These are phyloP conservation scores for Linum lewisii DNA, from an alignment of 345 rosid genomes.

Conservation along the genomic window DNA sequence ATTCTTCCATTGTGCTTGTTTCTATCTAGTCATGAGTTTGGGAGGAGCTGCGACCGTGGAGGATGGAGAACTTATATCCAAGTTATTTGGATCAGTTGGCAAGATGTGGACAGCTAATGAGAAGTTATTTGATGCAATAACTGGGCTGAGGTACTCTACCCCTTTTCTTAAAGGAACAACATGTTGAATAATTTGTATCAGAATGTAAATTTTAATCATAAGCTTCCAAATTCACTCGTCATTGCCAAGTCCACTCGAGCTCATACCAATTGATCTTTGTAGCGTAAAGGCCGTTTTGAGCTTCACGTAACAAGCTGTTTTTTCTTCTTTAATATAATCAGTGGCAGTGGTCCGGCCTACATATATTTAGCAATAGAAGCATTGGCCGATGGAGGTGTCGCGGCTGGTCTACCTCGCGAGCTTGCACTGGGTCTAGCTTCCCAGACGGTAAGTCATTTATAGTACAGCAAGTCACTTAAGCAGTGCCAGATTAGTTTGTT, in stretches of 20 bases:
- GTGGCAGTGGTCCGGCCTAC: slow-evolving; percentile 96
- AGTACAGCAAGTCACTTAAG: background rate
- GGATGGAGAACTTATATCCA: slow-evolving; percentile 59
- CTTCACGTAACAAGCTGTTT: background rate
- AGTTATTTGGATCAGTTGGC: slow-evolving; percentile 74
- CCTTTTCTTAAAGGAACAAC: background rate
- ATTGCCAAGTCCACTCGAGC: no score
- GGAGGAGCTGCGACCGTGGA: slow-evolving; percentile 68
- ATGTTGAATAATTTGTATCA: background rate
- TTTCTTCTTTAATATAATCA: slow-evolving; percentile 21
- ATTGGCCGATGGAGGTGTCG: slow-evolving; percentile 93
- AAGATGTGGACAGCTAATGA: slow-evolving; percentile 85
- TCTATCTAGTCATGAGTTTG: slow-evolving; percentile 53
- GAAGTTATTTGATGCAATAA: slow-evolving; percentile 77
- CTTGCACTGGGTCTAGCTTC: slow-evolving; percentile 79
- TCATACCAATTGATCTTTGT: background rate
- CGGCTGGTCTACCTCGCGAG: slow-evolving; percentile 91
- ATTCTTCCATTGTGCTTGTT: background rate
- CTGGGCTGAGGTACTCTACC: slow-evolving; percentile 66
- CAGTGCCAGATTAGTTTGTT: background rate
- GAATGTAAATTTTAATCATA: background rate
- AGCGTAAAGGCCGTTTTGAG: background rate
- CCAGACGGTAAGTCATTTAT: slow-evolving; percentile 52
- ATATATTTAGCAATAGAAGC: slow-evolving; percentile 87
- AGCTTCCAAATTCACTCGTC: no score